phyloP scores from a whole-genome alignment of 768 basidiomycete genomes.

The Amanita molliuscula region DNA sequence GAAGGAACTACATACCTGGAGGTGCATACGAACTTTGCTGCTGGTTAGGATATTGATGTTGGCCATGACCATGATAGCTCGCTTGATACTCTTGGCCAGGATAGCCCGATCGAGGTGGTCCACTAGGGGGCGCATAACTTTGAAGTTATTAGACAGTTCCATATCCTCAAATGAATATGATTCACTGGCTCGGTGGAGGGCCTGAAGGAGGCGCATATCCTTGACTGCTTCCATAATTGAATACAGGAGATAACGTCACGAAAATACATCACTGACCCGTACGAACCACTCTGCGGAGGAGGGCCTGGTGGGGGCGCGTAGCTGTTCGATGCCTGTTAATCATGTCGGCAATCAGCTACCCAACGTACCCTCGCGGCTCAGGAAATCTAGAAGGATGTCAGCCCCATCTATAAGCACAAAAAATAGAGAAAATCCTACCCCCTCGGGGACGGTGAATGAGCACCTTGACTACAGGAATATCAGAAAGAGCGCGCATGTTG shows the following conservation, averaged over 20 bases:
- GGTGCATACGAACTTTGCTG: conserved; percentile 11
- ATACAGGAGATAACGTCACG: neutral
- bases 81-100: neutral
- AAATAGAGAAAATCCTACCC: too few species aligned
- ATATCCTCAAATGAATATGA: conserved; percentile 10
- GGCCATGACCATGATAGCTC: neutral
- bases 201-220: conserved; percentile 16
- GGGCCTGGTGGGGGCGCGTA: conserved; percentile 20
- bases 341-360: too few species aligned
- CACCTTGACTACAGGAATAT: too few species aligned
- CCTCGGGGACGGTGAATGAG: too few species aligned
- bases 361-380: neutral
- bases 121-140: conserved; percentile 8
- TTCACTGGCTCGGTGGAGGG: conserved; percentile 17
- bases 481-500: too few species aligned
- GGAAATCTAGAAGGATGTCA: neutral
- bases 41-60: conserved; percentile 10
- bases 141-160: conserved; percentile 10
- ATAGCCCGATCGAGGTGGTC: neutral
- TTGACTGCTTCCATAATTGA: neutral
- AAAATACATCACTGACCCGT: conserved; percentile 5
- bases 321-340: neutral
- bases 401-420: too few species aligned
- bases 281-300: conserved; percentile 9
- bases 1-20: neutral